Conservation (phyloP, 2,329 filamentous ascomycete genomes). For the Tolypocladium album region DNA sequence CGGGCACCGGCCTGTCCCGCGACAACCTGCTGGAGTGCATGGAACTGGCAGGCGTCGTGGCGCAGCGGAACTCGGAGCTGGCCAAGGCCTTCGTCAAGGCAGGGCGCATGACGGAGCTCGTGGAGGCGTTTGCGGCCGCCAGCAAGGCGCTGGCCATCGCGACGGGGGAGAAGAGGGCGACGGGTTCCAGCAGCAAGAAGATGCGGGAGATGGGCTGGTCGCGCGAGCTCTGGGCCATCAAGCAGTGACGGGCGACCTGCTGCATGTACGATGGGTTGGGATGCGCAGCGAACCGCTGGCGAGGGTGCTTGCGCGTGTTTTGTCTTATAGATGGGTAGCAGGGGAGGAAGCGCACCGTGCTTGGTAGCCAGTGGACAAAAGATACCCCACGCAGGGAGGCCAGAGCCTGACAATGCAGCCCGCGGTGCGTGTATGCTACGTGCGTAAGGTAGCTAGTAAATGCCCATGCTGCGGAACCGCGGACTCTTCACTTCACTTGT, state of each 20-base stretch:
- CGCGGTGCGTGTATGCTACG: neutral
- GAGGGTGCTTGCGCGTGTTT: neutral
- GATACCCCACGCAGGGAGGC: neutral
- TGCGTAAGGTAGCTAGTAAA: neutral
- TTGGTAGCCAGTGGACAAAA: neutral
- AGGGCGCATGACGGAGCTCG: slow-evolving; percentile 62
- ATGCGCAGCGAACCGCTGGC: neutral
- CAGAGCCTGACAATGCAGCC: neutral
- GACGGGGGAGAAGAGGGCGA: slow-evolving; percentile 41
- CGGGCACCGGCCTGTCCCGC: slow-evolving; percentile 61
- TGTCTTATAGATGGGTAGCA: neutral
- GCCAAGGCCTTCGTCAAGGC: slow-evolving; percentile 53
- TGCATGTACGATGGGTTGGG: neutral
- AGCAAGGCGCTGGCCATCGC: slow-evolving; percentile 59
- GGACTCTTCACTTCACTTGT: neutral
- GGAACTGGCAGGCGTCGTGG: slow-evolving; percentile 69
- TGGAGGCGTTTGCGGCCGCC: slow-evolving; percentile 64
- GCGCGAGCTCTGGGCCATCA: slow-evolving; percentile 50
- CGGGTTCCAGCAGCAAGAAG: slow-evolving; percentile 44
- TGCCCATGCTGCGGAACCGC: neutral
- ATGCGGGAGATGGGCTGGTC: slow-evolving; percentile 52
- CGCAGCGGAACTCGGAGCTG: slow-evolving; percentile 58
- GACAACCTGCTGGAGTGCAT: slow-evolving; percentile 75
- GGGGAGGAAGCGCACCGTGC: neutral
- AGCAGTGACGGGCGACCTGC: slow-evolving; percentile 11